Evolutionary conservation across 1,284 basidiomycete species (phyloP).

Genomic region (Apiotrichum montevideense): DNA sequence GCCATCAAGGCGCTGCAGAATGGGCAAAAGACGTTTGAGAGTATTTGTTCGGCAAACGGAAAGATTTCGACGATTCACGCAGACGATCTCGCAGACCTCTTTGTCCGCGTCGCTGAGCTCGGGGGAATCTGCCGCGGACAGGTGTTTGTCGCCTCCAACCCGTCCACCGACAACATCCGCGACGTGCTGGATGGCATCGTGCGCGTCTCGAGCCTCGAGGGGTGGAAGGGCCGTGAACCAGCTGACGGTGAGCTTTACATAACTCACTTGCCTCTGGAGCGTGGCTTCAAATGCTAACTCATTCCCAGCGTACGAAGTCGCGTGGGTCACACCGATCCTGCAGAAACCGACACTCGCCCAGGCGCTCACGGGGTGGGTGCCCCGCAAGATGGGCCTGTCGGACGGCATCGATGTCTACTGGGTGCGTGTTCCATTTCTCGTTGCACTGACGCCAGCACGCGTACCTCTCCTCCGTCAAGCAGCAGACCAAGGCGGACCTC

Average conservation of each 20-base stretch:
- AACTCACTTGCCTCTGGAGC: no score
- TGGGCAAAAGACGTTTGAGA: slow-evolving; percentile 43
- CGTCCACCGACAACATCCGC: slow-evolving; percentile 49
- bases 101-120: slow-evolving; percentile 49
- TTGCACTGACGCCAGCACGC: background rate
- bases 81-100: slow-evolving; percentile 55
- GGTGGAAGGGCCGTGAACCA: slow-evolving; percentile 17
- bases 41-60: slow-evolving; percentile 45
- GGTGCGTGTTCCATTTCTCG: slow-evolving; percentile 3
- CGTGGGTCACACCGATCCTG: slow-evolving; percentile 14
- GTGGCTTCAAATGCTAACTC: no score
- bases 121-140: slow-evolving; percentile 44
- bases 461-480: background rate
- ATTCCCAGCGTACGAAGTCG: slow-evolving; percentile 39
- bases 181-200: slow-evolving; percentile 50
- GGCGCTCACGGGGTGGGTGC: slow-evolving; percentile 52
- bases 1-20: slow-evolving; percentile 37
- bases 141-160: slow-evolving; percentile 52
- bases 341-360: slow-evolving; percentile 50
- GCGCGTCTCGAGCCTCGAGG: slow-evolving; percentile 44
- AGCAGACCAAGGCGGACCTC: background rate
- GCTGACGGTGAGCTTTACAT: slow-evolving; percentile 1
- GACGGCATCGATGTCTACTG: slow-evolving; percentile 52
- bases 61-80: slow-evolving; percentile 50
- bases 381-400: slow-evolving; percentile 49